A percentile compares a stretch with the other conserved stretches of the same genome.
These are phyloP conservation scores for Ganoderma leucocontextum DNA, from an alignment of 1,284 basidiomycete genomes.

Conservation along the genomic window DNA sequence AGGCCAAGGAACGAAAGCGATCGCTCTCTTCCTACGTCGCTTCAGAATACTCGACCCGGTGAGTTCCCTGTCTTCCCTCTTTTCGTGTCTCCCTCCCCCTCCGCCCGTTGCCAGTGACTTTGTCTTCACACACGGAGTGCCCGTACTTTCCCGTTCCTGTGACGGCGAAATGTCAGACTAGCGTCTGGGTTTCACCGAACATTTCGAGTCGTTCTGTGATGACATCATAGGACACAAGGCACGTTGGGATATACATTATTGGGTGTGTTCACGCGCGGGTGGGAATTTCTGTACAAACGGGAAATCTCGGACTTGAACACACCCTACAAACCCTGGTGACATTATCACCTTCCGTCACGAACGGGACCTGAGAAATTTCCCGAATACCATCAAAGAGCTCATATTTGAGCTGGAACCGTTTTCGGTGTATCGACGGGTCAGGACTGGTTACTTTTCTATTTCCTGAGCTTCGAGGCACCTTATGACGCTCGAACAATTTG, in stretches of 20 bases:
- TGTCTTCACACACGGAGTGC: not conserved
- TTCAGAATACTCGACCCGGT: slow-evolving; percentile 44
- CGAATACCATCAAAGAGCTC: too few relatives aligned
- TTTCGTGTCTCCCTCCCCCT: not conserved
- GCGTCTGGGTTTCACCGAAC: not conserved
- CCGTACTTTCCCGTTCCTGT: not conserved
- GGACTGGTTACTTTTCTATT: too few relatives aligned
- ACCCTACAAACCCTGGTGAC: too few relatives aligned
- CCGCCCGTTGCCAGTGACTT: not conserved
- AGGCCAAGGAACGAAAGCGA: slow-evolving; percentile 53
- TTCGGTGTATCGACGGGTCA: too few relatives aligned
- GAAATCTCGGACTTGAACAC: not conserved
- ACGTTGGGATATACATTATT: not conserved
- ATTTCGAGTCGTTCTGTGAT: not conserved
- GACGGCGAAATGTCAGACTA: not conserved
- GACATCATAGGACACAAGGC: not conserved
- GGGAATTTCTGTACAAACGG: not conserved
- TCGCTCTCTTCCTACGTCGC: slow-evolving; percentile 42
- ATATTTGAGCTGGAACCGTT: too few relatives aligned
- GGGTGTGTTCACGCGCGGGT: not conserved
- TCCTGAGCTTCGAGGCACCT: too few relatives aligned
- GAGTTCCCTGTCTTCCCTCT: slow-evolving; percentile 14
- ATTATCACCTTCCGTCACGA: too few relatives aligned
- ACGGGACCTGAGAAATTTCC: too few relatives aligned
- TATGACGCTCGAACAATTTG: too few relatives aligned